phyloP scores from a whole-genome alignment of 1,284 basidiomycete genomes.

The Ceratorhiza oryzae-sativae region DNA sequence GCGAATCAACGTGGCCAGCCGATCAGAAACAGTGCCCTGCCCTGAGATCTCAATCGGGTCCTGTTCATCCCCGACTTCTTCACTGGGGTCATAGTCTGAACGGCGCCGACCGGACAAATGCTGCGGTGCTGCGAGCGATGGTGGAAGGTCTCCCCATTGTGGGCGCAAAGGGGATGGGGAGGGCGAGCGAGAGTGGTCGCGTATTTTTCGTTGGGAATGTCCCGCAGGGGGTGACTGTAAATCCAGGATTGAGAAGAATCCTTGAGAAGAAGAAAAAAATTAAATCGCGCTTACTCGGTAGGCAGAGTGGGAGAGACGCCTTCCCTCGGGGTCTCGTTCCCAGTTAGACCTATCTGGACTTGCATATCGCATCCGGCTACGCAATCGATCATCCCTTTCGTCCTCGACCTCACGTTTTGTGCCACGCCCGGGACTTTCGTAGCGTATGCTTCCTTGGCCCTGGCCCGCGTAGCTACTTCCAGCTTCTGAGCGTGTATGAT shows the following conservation, averaged over 20 bases:
- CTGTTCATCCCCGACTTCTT: conserved; percentile 14
- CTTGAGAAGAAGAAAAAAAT: neutral
- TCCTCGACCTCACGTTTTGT: conserved; percentile 37
- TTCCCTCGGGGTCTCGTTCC: conserved; percentile 23
- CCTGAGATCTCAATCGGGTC: conserved; percentile 32
- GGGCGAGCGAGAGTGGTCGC: conserved; percentile 1
- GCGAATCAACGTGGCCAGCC: conserved; percentile 27
- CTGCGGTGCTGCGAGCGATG: conserved; percentile 23
- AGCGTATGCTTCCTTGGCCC: conserved; percentile 2
- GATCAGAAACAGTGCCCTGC: conserved; percentile 27
- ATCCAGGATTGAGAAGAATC: neutral
- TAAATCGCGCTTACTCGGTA: conserved; percentile 5
- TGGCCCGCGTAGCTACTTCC: conserved; percentile 20
- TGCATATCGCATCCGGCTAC: conserved; percentile 27
- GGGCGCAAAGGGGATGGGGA: conserved; percentile 1
- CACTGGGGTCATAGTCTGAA: neutral
- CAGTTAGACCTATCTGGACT: conserved; percentile 26
- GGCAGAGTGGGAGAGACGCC: conserved; percentile 18
- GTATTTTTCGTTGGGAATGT: neutral
- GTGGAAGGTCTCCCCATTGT: conserved; percentile 20
- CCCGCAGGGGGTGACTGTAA: conserved; percentile 10
- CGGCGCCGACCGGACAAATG: neutral
- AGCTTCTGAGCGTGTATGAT: conserved; percentile 18
- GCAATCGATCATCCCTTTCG: conserved; percentile 34
- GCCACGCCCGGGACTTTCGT: conserved; percentile 36